These are phyloP conservation scores for Diaporthe sp. DNA, from an alignment of 2,329 filamentous ascomycete genomes.

Conservation along the genomic window DNA sequence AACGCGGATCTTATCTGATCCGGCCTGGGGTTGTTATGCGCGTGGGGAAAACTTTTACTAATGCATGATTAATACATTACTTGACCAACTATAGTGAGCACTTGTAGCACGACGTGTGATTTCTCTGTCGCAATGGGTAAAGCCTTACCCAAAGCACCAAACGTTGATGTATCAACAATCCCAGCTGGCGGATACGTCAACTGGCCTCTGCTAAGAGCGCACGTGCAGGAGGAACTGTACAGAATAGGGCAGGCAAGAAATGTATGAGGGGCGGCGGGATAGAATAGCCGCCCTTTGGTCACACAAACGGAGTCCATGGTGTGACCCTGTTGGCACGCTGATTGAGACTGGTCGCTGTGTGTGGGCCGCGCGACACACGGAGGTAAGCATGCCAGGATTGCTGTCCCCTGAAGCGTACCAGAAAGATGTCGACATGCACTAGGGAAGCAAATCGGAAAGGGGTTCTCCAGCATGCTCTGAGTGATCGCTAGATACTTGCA, in stretches of 20 bases:
- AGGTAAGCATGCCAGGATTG: background rate
- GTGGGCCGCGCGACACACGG: background rate
- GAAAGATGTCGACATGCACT: background rate
- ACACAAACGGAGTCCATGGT: background rate
- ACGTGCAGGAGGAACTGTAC: background rate
- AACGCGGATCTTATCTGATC: constrained; percentile 30
- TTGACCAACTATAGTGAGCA: background rate
- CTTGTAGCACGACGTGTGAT: background rate
- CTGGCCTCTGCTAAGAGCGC: background rate
- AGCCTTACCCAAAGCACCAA: too few relatives aligned
- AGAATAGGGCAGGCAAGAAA: background rate
- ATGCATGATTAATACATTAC: constrained; percentile 4
- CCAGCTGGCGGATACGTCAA: background rate
- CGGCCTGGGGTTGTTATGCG: background rate
- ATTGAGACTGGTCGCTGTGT: background rate
- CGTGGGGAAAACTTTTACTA: background rate
- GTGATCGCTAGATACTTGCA: background rate
- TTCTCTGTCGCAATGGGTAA: background rate
- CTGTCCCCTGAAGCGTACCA: background rate
- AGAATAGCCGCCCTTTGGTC: background rate
- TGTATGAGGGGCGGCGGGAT: background rate
- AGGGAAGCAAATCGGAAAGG: too few relatives aligned
- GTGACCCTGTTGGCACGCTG: background rate
- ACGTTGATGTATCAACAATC: background rate
- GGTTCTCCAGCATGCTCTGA: background rate